Conservation (phyloP, 768 basidiomycete genomes). For the Lepiota subincarnata region DNA sequence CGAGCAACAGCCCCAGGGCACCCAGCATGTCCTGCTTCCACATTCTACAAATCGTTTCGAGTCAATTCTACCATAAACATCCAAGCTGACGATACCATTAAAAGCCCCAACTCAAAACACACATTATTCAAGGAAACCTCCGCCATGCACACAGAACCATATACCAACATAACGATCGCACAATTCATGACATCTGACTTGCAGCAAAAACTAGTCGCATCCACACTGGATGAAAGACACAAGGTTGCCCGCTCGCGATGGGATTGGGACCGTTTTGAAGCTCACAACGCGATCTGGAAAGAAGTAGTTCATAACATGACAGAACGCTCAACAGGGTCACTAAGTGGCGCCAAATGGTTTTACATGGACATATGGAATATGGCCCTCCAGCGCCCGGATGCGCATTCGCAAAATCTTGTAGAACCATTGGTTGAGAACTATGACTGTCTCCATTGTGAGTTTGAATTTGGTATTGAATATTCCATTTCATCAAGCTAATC, state of each 20-base stretch:
- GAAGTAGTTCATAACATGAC: not conserved
- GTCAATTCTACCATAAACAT: not conserved
- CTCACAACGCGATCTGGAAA: constrained; percentile 15
- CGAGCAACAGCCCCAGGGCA: constrained; percentile 15
- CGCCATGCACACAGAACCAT: constrained; percentile 5
- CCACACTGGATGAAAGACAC: constrained; percentile 2
- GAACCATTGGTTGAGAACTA: constrained; percentile 3
- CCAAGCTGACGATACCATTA: not conserved
- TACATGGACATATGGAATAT: constrained; percentile 18
- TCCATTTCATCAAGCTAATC: not conserved
- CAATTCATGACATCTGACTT: not conserved
- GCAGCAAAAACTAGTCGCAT: not conserved
- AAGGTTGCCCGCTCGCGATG: constrained; percentile 12
- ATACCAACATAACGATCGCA: not conserved
- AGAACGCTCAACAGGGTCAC: not conserved
- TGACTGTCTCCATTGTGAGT: constrained; percentile 19
- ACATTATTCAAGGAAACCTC: constrained; percentile 3
- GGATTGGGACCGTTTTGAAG: constrained; percentile 18
- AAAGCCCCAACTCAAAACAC: not conserved
- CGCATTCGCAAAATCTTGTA: constrained; percentile 13
- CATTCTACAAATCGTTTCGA: constrained; percentile 3
- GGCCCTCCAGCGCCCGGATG: constrained; percentile 18
- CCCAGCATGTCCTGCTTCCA: constrained; percentile 10
- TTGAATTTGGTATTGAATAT: not conserved
- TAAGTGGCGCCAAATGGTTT: constrained; percentile 11